Evolutionary conservation across 345 rosid genomes (phyloP).

Genomic region (Dipteronia dyeriana): DNA sequence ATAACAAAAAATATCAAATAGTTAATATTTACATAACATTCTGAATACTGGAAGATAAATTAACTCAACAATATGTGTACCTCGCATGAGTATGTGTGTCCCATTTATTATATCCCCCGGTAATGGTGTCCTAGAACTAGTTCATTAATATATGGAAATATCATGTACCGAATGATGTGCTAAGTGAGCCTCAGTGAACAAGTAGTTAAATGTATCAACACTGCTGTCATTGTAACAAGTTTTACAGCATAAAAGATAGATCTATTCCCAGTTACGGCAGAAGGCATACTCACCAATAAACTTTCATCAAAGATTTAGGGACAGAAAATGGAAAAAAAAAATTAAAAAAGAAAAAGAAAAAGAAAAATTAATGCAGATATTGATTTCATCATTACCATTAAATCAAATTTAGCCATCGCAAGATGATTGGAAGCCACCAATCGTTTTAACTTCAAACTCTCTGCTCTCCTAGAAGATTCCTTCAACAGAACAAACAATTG

Average conservation of each 20-base stretch:
- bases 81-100: neutral
- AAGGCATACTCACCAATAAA: neutral
- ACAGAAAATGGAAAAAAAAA: neutral
- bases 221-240: neutral
- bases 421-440: conserved; percentile 92
- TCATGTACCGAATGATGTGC: neutral
- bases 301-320: neutral
- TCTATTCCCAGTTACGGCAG: conserved; percentile 9
- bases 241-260: neutral
- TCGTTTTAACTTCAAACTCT: conserved; percentile 74
- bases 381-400: conserved; percentile 60
- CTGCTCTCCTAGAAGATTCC: conserved; percentile 85
- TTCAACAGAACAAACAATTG: conserved; percentile 82
- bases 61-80: neutral
- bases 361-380: neutral
- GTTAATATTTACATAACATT: neutral
- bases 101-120: neutral
- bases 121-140: conserved; percentile 1
- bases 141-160: neutral
- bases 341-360: too few species aligned
- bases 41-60: neutral
- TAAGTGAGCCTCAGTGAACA: too few species aligned
- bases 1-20: neutral
- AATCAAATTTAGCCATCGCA: conserved; percentile 90
- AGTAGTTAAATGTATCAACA: conserved; percentile 1